A percentile compares a stretch with the other conserved stretches of the same genome.
Evolutionary conservation across 306 rosid genomes (phyloP).

Genomic region (Casuarina glauca): DNA sequence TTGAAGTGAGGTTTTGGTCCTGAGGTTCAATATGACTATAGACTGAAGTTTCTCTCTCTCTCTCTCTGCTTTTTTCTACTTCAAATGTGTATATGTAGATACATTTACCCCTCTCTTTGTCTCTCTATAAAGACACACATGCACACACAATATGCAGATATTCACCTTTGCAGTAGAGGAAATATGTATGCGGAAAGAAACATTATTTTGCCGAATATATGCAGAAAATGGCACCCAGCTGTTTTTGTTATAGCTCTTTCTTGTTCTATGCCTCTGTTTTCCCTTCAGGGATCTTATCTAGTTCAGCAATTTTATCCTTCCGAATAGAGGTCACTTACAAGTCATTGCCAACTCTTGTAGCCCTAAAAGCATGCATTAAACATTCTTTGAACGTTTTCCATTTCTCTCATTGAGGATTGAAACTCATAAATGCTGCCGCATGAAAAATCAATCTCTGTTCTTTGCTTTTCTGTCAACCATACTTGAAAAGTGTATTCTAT

Average conservation of each 20-base stretch:
- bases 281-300: not conserved
- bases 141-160: not conserved
- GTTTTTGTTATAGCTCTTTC: not conserved
- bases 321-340: not conserved
- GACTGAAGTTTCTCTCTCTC: not conserved
- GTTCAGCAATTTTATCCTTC: not conserved
- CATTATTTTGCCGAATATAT: not conserved
- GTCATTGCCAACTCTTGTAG: not conserved
- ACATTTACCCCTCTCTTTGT: not conserved
- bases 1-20: slow-evolving; percentile 14
- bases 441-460: not conserved
- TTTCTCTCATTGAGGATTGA: no score
- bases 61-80: not conserved
- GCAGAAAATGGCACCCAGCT: not conserved
- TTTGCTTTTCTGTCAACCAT: not conserved
- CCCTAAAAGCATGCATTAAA: slow-evolving; percentile 4
- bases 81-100: not conserved
- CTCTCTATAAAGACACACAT: not conserved
- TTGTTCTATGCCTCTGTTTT: not conserved
- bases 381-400: not conserved
- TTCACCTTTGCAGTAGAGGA: not conserved
- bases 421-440: not conserved
- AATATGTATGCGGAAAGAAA: not conserved
- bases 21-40: slow-evolving; percentile 2
- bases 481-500: not conserved